A percentile compares a stretch with the other conserved stretches of the same genome.
These are phyloP conservation scores for Plasmodium adleri DNA, from an alignment of 169 alveolate genomes.

Conservation along the genomic window DNA sequence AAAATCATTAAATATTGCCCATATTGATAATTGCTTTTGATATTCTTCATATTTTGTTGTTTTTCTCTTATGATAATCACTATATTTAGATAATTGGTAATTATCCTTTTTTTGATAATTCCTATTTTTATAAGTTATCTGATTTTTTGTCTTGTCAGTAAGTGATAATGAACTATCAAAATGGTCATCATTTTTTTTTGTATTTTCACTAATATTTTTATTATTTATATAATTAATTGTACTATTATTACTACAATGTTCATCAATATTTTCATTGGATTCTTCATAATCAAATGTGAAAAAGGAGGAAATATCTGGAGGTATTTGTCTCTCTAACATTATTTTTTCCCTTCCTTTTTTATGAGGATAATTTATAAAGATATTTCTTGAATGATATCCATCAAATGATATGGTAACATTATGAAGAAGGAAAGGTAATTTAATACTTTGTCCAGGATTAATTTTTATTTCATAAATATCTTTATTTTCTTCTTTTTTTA, in stretches of 20 bases:
- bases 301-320: conserved; percentile 18
- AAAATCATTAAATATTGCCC: conserved; percentile 71
- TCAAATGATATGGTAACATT: conserved; percentile 55
- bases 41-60: conserved; percentile 52
- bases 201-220: background rate
- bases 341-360: conserved; percentile 75
- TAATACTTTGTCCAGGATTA: conserved; percentile 73
- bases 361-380: conserved; percentile 64
- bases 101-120: conserved; percentile 6
- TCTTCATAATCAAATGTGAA: conserved; percentile 60
- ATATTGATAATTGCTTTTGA: conserved; percentile 64
- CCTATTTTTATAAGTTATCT: background rate
- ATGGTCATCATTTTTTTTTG: background rate
- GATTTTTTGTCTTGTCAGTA: conserved; percentile 1
- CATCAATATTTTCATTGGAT: background rate
- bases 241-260: background rate
- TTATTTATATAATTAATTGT: background rate
- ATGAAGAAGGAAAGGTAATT: conserved; percentile 45
- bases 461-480: conserved; percentile 44
- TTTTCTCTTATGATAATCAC: conserved; percentile 1
- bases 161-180: background rate
- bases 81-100: background rate
- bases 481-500: conserved; percentile 42
- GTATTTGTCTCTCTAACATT: conserved; percentile 32
- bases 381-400: conserved; percentile 55